These are phyloP conservation scores for Diaporthe vaccinii DNA, from an alignment of 2,329 filamentous ascomycete species.

Conservation along the genomic window DNA sequence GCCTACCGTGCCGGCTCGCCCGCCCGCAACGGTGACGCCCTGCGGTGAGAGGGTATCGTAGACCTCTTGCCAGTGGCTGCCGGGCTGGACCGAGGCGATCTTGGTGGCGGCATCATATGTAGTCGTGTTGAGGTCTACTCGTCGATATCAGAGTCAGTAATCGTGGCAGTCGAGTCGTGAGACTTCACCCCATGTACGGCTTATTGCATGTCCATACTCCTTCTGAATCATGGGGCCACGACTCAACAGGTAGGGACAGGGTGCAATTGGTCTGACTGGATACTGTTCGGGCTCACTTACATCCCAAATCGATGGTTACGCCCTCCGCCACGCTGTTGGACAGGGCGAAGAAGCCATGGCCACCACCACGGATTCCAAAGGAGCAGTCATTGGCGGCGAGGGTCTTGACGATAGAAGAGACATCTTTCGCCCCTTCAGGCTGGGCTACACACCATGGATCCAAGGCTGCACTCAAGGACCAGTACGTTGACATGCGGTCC, in stretches of 20 bases:
- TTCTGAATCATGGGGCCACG: neutral
- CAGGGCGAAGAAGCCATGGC: slow-evolving; percentile 50
- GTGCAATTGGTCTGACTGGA: neutral
- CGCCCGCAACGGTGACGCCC: slow-evolving; percentile 51
- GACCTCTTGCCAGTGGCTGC: slow-evolving; percentile 51
- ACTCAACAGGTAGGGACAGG: neutral
- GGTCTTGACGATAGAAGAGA: slow-evolving; percentile 52
- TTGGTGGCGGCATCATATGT: slow-evolving; percentile 48
- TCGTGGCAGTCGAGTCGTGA: neutral
- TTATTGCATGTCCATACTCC: neutral
- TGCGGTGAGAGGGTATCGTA: slow-evolving; percentile 42
- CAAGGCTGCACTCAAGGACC: slow-evolving; percentile 53
- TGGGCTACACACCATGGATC: slow-evolving; percentile 53
- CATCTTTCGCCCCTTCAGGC: slow-evolving; percentile 51
- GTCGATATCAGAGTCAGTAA: neutral
- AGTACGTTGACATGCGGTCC: slow-evolving; percentile 52
- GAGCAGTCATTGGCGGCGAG: slow-evolving; percentile 49
- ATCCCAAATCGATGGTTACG: slow-evolving; percentile 52
- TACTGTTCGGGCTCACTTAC: neutral
- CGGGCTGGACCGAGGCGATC: slow-evolving; percentile 51
- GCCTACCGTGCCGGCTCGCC: slow-evolving; percentile 57
- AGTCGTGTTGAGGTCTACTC: slow-evolving; percentile 45
- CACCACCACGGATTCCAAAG: slow-evolving; percentile 54
- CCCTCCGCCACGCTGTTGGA: slow-evolving; percentile 52
- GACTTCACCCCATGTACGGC: neutral